phyloP scores from a whole-genome alignment of 805 yeast species.

The Zygosaccharomyces lentus region DNA sequence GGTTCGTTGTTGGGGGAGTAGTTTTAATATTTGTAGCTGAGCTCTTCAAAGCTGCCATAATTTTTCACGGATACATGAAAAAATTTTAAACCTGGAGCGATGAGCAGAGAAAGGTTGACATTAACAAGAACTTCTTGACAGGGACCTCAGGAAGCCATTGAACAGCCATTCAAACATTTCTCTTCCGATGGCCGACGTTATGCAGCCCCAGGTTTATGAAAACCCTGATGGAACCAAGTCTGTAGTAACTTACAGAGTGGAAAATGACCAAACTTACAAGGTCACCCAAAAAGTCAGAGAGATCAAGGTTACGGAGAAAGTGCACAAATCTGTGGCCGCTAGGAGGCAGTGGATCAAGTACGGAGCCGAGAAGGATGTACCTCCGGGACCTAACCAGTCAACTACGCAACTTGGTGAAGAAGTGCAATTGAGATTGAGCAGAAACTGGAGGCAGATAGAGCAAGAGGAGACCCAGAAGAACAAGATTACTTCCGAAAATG shows the following conservation, averaged over 20 bases:
- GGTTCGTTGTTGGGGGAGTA: background rate
- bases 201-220: slow-evolving; percentile 66
- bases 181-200: slow-evolving; percentile 53
- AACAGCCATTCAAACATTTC: background rate
- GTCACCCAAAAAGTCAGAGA: slow-evolving; percentile 82
- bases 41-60: slow-evolving; percentile 1
- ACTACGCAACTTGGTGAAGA: slow-evolving; percentile 88
- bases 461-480: slow-evolving; percentile 57
- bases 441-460: slow-evolving; percentile 72
- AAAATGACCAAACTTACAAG: slow-evolving; percentile 79
- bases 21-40: background rate
- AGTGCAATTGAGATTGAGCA: slow-evolving; percentile 68
- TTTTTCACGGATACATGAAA: slow-evolving; percentile 6
- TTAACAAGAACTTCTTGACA: background rate
- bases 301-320: slow-evolving; percentile 71
- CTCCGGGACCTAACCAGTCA: slow-evolving; percentile 82
- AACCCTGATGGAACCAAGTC: slow-evolving; percentile 90
- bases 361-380: slow-evolving; percentile 70
- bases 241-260: slow-evolving; percentile 68
- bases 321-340: slow-evolving; percentile 78
- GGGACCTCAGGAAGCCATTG: slow-evolving; percentile 2
- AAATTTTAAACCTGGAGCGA: slow-evolving; percentile 5
- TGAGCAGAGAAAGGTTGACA: slow-evolving; percentile 1
- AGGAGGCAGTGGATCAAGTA: slow-evolving; percentile 86
- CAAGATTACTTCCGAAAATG: slow-evolving; percentile 41